Evolutionary conservation across 176 grass and related monocot genomes (phyloP).

Genomic region (Zea mays): Zm-B73-REFERENCE-NAM-5.0 NC_050101.1:113368501-113369000

Average conservation of each 20-base stretch:
- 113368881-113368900: too few species aligned
- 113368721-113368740: neutral
- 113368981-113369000: too few species aligned
- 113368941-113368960: neutral
- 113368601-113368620: neutral
- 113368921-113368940: neutral
- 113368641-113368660: neutral
- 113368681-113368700: neutral
- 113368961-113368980: neutral
- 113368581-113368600: slow-evolving; percentile 47
- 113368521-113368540: too few species aligned
- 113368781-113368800: too few species aligned
- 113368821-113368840: too few species aligned
- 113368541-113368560: neutral
- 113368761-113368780: too few species aligned
- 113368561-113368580: neutral
- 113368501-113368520: too few species aligned
- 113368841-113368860: too few species aligned
- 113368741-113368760: neutral
- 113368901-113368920: neutral
- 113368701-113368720: neutral
- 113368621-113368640: neutral
- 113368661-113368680: neutral
- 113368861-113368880: too few species aligned
- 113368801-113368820: too few species aligned